Evolutionary conservation across 345 rosid genomes (phyloP), one percentile per base, ranked within the genome.

Genomic region (Streptanthus diversifolius): DNA sequence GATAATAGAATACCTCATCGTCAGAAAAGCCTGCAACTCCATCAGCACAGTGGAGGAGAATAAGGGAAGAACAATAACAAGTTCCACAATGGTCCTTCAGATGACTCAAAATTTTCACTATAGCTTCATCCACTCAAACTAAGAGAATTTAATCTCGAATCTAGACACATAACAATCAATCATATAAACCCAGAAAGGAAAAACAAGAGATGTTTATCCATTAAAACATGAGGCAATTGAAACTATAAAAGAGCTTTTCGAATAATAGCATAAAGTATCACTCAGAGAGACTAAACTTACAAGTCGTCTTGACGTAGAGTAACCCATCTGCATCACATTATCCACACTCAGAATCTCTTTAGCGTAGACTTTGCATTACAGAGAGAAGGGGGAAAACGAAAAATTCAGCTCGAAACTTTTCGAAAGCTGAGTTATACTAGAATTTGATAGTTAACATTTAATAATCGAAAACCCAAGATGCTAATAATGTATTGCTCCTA

Each of bases 291-390:
- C 4, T 55, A 30, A 83, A 80, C 88, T 81, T 75, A 93, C 98
- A 73, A 35, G 98, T 93, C 21, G 96, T 90, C 77, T 66, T 84
- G 76, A 88, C 78, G 29, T 86, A 79, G 74, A 93, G 86, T 74
- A 82, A 27, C 41, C 90, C 97, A 90, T 93, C 98, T 93, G 92
- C 86, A 76, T 33, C 78, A 68, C 40, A 75, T 58, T 5, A n/a
- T 7, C 41, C 25, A 62, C 2, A 63, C 1, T 69, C 41, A 70
- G 66, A 55, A 63, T 59, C 30, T 27, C 8, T 18, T 40, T 1
- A 47, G 35, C 67, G 0, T 9, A 17, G 7, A 24, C 17, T 17
- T 35, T 17, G 12, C 29, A 49, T 47, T 19, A 47, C 30, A 47
- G 8, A 47, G 14, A 8, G 10, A 33, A 60, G 24, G 8, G n/a